Conservation (phyloP, 768 basidiomycete species). For the Suillus lakei region DNA sequence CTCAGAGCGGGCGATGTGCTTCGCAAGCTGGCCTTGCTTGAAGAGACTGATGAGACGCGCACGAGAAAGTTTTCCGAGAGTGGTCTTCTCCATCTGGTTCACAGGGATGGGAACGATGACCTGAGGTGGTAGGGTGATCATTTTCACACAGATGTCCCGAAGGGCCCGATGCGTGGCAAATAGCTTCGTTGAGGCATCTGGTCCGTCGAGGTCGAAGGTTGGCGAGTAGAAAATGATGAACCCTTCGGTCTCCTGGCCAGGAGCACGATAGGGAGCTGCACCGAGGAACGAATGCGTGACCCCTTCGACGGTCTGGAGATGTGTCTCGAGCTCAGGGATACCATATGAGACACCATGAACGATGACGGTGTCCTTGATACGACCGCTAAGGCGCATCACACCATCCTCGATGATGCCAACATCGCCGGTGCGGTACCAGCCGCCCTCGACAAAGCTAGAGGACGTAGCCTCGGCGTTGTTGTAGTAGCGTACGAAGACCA, state of each 20-base stretch:
- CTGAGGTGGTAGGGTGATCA: constrained; percentile 41
- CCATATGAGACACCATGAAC: constrained; percentile 45
- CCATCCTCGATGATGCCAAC: constrained; percentile 43
- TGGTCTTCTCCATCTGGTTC: constrained; percentile 45
- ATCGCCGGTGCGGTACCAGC: constrained; percentile 70
- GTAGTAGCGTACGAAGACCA: constrained; percentile 49
- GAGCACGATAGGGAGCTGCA: constrained; percentile 41
- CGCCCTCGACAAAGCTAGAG: constrained; percentile 50
- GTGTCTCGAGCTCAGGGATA: constrained; percentile 39
- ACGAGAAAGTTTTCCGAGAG: constrained; percentile 48
- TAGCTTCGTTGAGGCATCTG: constrained; percentile 30
- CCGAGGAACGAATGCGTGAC: constrained; percentile 37
- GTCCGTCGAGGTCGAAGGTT: constrained; percentile 25
- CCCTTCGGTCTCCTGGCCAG: constrained; percentile 43
- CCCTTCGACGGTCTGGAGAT: constrained; percentile 42
- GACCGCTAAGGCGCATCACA: constrained; percentile 40
- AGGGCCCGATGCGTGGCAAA: constrained; percentile 36
- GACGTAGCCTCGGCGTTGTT: constrained; percentile 52
- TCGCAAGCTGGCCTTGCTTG: constrained; percentile 38
- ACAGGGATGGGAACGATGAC: constrained; percentile 43
- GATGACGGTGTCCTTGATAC: constrained; percentile 45
- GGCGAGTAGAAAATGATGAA: constrained; percentile 44
- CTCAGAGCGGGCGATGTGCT: constrained; percentile 34
- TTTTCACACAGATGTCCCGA: constrained; percentile 32
- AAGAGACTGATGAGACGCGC: constrained; percentile 41